Base-by-base conservation (phyloP, 345 rosid genomes). In the Lumnitzera racemosa region DNA sequence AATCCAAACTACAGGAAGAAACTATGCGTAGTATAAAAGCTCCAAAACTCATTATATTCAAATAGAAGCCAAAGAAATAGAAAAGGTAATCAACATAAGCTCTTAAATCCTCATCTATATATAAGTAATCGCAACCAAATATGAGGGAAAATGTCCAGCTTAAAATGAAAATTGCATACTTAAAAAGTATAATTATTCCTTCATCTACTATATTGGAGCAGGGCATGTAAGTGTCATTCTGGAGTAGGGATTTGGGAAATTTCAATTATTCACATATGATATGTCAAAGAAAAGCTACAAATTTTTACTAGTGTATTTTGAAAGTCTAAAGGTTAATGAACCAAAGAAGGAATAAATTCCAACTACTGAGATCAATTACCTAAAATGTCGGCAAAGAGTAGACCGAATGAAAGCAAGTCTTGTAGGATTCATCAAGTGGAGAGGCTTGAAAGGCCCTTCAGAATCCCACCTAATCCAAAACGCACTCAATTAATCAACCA, bases 341-440 rank as follows among this genome's bases (percentile, higher is more conserved):
- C 41, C 13, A 56, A 13, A 11, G 24, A 25, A 24, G 15, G 11
- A 55, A 51, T 54, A 58, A 67, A 54, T 6, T 29, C 9, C 20
- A 15, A 43, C 46, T 15, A 43, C 53, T 27, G 6, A 57, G 24
- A 61, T 15, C 58, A 50, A 14, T 15, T 14, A 90, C 98, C 87
- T 58, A 63, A 94, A 94, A 72, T 90, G 95, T 53, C 92, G 80
- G 60, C 96, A 88, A 58, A 94, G 86, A 15, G 95, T 74, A n/a
- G 99, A 94, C 54, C 92, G 90, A 47, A 90, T 78, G 73, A 94
- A 94, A 69, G 97, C 92, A 56, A 94, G 74, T 57, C 97, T 78
- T 12, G 89, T 84, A 48, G 97, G 96, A 61, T 94, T 94, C 89
- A 90, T 76, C 29, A 49, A 51, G 74, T 94, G 96, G 78, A 94